phyloP scores from a whole-genome alignment of 495 filamentous ascomycete genomes.

The Clohesyomyces aquaticus region DNA sequence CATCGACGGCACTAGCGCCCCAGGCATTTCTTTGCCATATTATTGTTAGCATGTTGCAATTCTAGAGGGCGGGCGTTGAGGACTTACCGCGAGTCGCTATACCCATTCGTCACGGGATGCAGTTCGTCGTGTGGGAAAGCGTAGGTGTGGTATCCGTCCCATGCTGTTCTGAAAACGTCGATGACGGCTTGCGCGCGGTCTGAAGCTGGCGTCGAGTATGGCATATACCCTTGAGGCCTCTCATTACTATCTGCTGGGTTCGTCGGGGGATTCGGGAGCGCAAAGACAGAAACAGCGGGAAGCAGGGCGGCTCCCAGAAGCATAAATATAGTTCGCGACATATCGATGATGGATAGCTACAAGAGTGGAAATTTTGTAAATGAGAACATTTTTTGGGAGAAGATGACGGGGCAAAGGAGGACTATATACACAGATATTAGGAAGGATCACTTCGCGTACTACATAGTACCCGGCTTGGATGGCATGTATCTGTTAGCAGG shows the following conservation, averaged over 20 bases:
- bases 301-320: conserved; percentile 10
- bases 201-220: too few species aligned
- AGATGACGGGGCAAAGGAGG: not conserved
- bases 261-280: not conserved
- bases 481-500: not conserved
- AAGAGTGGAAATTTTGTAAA: too few species aligned
- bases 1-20: conserved; percentile 85
- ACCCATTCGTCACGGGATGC: conserved; percentile 66
- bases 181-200: conserved; percentile 68
- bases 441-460: not conserved
- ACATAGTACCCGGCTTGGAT: not conserved
- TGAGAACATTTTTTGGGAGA: not conserved
- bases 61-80: not conserved
- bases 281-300: not conserved
- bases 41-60: conserved; percentile 6
- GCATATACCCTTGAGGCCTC: too few species aligned
- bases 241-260: too few species aligned
- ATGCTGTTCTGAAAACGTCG: conserved; percentile 74
- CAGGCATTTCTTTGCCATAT: conserved; percentile 73
- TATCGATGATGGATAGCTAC: not conserved
- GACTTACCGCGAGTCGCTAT: conserved; percentile 68
- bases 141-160: conserved; percentile 80
- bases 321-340: conserved; percentile 11
- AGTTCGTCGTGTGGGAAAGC: conserved; percentile 82
- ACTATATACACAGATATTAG: too few species aligned